Evolutionary conservation across 2,329 filamentous ascomycete genomes (phyloP), one percentile per base, ranked within the genome.

Genomic region (Seiridium unicorne): DNA sequence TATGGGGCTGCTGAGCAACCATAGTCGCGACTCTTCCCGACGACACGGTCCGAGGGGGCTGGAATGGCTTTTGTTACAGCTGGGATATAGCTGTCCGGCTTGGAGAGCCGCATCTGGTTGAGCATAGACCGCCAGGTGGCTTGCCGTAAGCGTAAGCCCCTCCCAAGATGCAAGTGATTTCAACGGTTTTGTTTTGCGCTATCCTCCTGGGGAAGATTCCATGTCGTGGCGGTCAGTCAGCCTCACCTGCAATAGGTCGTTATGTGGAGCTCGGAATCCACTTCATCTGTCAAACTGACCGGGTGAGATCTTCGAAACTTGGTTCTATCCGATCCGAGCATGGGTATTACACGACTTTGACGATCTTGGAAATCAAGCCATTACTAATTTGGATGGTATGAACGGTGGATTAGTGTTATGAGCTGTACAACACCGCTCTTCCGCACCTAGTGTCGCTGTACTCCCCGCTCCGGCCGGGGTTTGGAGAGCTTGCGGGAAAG

Each of bases 321-420:
- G 51, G 38, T 55, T 55, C 44, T 55, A 44, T 42, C 38, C 42
- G 51, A 55, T 55, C 51, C 40, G 51, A 44, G 40, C 51, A 55
- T n/a, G 51, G 51, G 38, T 55, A 9, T 9, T 4, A 31, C 32
- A 31, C 18, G 13, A 5, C 10, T 46, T 46, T 49, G 26, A 26
- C 49, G 18, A 13, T 35, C 38, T 53, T 53, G 49, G 38, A 42
- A 42, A 8, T 42, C 7, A 42, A 42, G 13, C 38, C 38, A 42
- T 42, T 42, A 42, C 38, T 42, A 42, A 26, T 26, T 26, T 26
- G 18, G 18, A 26, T 26, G 18, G 18, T 26, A 26, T 26, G 18
- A 26, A 26, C 18, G 18, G 18, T 26, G 18, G 18, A 26, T 26
- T 26, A 26, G 18, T 26, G 18, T 26, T 26, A 26, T 26, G 18